Percentiles rank a stretch among this genome's conserved stretches.
Evolutionary conservation across 1,139 yeast genomes (phyloP).

Genomic region (Debaryomycetaceae sp.): DNA sequence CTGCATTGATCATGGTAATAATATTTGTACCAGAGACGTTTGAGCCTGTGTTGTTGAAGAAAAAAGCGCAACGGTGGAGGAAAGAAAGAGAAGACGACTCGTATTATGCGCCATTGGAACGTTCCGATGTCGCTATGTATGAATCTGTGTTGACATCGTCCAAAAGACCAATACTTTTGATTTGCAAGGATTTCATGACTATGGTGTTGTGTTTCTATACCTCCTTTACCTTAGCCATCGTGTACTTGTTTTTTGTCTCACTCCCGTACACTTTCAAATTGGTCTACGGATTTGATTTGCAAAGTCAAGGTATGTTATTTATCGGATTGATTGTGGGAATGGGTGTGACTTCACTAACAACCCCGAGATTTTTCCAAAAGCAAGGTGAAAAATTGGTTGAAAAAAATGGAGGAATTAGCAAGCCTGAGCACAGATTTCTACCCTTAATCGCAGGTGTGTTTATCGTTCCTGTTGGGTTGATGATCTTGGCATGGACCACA

Average conservation of each 20-base stretch:
- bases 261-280: slow-evolving; percentile 54
- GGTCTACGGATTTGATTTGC: slow-evolving; percentile 42
- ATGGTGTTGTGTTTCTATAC: slow-evolving; percentile 58
- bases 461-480: slow-evolving; percentile 34
- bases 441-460: slow-evolving; percentile 35
- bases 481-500: slow-evolving; percentile 42
- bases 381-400: slow-evolving; percentile 19
- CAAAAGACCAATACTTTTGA: slow-evolving; percentile 51
- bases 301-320: slow-evolving; percentile 47
- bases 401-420: slow-evolving; percentile 27
- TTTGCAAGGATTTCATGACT: slow-evolving; percentile 62
- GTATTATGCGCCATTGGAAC: slow-evolving; percentile 50
- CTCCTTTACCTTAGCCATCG: slow-evolving; percentile 56
- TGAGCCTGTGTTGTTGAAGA: slow-evolving; percentile 14
- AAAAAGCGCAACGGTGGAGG: slow-evolving; percentile 15
- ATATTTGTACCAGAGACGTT: slow-evolving; percentile 20
- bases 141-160: slow-evolving; percentile 36
- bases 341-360: slow-evolving; percentile 20
- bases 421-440: slow-evolving; percentile 38
- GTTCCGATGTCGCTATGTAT: slow-evolving; percentile 17
- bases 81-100: slow-evolving; percentile 15
- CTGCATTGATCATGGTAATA: slow-evolving; percentile 13
- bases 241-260: slow-evolving; percentile 62
- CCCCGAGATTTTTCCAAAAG: slow-evolving; percentile 21
- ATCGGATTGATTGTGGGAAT: slow-evolving; percentile 53